Evolutionary conservation across 163 green algal genomes (phyloP).

Genomic region (Scenedesmus sp.): DNA sequence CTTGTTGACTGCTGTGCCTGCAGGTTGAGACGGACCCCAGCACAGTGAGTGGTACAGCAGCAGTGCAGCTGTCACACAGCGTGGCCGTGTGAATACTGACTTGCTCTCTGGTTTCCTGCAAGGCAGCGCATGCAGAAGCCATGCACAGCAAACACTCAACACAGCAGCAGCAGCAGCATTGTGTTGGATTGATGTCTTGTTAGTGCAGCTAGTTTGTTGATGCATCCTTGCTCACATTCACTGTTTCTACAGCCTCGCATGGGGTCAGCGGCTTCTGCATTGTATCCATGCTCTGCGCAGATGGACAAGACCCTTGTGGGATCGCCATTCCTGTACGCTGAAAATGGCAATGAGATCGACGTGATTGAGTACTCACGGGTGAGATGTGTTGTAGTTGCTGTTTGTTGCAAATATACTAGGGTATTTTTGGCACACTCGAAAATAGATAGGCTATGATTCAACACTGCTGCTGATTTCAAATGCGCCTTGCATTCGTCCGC

Average conservation of each 20-base stretch:
- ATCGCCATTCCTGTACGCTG: slow-evolving; percentile 13
- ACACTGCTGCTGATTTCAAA: too few species aligned
- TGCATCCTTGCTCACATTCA: too few species aligned
- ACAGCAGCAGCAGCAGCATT: too few species aligned
- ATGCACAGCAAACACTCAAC: too few species aligned
- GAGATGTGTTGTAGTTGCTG: not conserved
- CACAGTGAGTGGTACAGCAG: not conserved
- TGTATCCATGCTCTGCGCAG: not conserved
- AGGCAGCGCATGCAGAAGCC: too few species aligned
- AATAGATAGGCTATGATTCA: too few species aligned
- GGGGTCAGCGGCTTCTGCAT: not conserved
- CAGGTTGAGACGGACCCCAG: not conserved
- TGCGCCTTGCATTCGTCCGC: not conserved
- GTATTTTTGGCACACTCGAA: not conserved
- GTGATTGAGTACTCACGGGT: slow-evolving; percentile 14
- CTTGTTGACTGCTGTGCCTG: not conserved
- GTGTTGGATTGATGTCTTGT: too few species aligned
- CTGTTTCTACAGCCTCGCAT: too few species aligned
- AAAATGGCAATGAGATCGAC: slow-evolving; percentile 4
- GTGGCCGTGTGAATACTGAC: too few species aligned
- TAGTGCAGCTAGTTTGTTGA: too few species aligned
- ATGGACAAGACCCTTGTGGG: not conserved
- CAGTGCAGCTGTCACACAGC: not conserved
- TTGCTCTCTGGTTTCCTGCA: too few species aligned
- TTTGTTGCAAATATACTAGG: not conserved